A percentile compares a stretch with the other conserved stretches of the same genome.
These are phyloP conservation scores for Akanthomyces lecanii DNA, from an alignment of 2,329 filamentous ascomycete genomes.

Conservation along the genomic window DNA sequence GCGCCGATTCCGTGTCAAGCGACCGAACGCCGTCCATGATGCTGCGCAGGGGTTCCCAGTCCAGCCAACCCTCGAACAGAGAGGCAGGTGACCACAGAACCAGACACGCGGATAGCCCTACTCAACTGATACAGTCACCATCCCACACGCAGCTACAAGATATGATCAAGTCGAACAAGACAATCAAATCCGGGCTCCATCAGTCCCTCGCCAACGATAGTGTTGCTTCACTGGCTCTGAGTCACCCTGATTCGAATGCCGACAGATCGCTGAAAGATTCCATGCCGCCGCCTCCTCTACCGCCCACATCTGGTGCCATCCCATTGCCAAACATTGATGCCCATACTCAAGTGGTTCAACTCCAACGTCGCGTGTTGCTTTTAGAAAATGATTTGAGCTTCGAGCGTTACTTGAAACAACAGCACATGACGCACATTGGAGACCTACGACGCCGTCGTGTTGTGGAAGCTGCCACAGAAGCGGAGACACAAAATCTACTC, in stretches of 20 bases:
- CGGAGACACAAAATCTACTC: constrained; percentile 76
- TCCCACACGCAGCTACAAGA: constrained; percentile 57
- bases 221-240: constrained; percentile 49
- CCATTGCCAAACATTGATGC: constrained; percentile 29
- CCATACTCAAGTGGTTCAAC: constrained; percentile 44
- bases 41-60: constrained; percentile 43
- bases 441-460: constrained; percentile 71
- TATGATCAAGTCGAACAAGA: constrained; percentile 57
- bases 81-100: constrained; percentile 40
- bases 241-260: constrained; percentile 43
- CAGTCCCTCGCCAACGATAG: constrained; percentile 56
- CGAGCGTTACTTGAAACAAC: constrained; percentile 77
- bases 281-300: constrained; percentile 27
- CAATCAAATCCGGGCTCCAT: constrained; percentile 51
- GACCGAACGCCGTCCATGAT: constrained; percentile 35
- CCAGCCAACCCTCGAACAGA: constrained; percentile 46
- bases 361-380: constrained; percentile 71
- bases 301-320: constrained; percentile 20
- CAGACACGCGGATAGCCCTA: constrained; percentile 56
- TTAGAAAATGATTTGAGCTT: constrained; percentile 78
- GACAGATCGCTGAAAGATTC: constrained; percentile 34
- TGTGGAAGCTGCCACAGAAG: constrained; percentile 71
- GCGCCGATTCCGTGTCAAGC: constrained; percentile 40
- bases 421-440: constrained; percentile 77
- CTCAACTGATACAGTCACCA: constrained; percentile 42